Percentiles rank a stretch among this genome's conserved stretches.
Conservation (phyloP, 1,284 basidiomycete genomes). For the Malassezia obtusa region DNA sequence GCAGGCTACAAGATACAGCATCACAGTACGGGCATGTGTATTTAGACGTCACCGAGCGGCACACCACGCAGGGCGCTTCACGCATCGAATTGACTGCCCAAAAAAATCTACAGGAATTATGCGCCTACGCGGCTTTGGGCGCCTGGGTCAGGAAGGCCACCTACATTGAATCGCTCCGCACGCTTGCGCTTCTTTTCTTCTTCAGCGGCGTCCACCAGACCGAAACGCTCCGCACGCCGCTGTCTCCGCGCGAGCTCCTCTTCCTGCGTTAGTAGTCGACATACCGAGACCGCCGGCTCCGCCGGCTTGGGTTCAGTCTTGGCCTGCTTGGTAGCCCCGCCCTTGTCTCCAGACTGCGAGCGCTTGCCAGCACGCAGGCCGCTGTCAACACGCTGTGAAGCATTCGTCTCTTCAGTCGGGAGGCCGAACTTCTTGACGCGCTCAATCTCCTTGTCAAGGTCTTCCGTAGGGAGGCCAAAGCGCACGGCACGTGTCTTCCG, state of each 20-base stretch:
- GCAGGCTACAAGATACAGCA: constrained; percentile 7
- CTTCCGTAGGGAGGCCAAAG: constrained; percentile 34
- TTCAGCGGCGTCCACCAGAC: constrained; percentile 18
- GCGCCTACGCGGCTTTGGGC: neutral
- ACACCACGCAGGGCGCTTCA: constrained; percentile 3
- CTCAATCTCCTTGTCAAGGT: constrained; percentile 34
- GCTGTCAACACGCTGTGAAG: constrained; percentile 17
- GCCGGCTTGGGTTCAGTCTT: constrained; percentile 22
- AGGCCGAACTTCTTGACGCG: constrained; percentile 39
- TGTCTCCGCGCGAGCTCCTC: constrained; percentile 25
- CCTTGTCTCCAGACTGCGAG: neutral
- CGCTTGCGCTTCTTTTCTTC: constrained; percentile 26
- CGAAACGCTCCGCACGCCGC: constrained; percentile 35
- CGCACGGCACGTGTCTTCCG: constrained; percentile 36
- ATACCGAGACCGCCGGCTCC: constrained; percentile 6
- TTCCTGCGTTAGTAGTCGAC: constrained; percentile 6
- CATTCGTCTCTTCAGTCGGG: constrained; percentile 18
- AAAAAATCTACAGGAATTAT: constrained; percentile 7
- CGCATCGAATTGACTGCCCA: neutral
- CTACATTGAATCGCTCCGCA: constrained; percentile 12
- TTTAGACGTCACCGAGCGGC: constrained; percentile 2
- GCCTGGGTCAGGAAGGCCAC: neutral
- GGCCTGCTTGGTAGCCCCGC: constrained; percentile 4
- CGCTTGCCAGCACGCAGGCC: constrained; percentile 5
- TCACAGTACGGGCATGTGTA: constrained; percentile 17